These are phyloP conservation scores for Colletotrichum destructivum DNA, from an alignment of 2,329 filamentous ascomycete species.

Conservation along the genomic window DNA sequence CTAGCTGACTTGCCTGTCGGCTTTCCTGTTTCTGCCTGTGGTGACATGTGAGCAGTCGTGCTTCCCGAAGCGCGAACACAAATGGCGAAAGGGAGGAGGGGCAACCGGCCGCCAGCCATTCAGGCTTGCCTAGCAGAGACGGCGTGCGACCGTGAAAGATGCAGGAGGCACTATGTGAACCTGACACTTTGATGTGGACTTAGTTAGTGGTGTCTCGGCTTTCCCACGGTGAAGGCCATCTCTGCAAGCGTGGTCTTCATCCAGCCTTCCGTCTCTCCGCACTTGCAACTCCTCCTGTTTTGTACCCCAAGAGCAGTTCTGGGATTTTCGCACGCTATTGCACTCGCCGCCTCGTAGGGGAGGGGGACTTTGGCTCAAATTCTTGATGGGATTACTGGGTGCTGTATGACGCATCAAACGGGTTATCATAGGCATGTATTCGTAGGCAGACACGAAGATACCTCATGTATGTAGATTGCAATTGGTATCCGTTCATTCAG, in stretches of 20 bases:
- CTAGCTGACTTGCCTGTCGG: constrained; percentile 14
- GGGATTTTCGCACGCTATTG: neutral
- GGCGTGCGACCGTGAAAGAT: constrained; percentile 24
- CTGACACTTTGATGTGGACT: constrained; percentile 38
- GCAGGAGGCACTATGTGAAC: constrained; percentile 20
- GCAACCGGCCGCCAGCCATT: constrained; percentile 9
- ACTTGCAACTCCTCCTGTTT: neutral
- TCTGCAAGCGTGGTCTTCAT: constrained; percentile 35
- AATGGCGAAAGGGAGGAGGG: neutral
- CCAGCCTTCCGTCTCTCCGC: constrained; percentile 3
- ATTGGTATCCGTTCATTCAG: neutral
- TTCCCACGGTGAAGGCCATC: constrained; percentile 25
- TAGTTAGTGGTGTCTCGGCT: constrained; percentile 38
- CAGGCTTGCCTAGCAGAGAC: constrained; percentile 36
- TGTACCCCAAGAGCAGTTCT: neutral
- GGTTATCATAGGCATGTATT: too few species aligned
- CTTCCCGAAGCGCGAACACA: constrained; percentile 22
- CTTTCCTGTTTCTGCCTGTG: constrained; percentile 19
- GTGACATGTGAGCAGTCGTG: constrained; percentile 42
- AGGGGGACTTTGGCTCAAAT: neutral
- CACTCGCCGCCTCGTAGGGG: neutral
- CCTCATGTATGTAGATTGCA: neutral
- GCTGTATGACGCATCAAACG: too few species aligned
- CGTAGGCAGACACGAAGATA: too few species aligned
- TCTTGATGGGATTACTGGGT: neutral